phyloP scores from a whole-genome alignment of 164 flowering plant species.

The Liriodendron chinense region DNA sequence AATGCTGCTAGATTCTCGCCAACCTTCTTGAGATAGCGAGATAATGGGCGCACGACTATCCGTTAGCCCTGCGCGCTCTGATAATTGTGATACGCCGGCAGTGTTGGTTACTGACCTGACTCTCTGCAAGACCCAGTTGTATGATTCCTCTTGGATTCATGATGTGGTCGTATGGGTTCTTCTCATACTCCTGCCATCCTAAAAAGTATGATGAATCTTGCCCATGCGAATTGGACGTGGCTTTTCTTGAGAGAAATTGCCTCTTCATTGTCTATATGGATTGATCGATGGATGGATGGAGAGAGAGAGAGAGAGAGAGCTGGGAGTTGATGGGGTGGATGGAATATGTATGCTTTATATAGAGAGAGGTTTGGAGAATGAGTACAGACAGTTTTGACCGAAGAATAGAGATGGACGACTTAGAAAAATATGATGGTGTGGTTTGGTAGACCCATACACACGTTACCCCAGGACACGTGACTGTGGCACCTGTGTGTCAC shows the following conservation, averaged over 20 bases:
- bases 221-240: constrained; percentile 42
- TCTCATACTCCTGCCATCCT: constrained; percentile 61
- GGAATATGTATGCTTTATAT: neutral
- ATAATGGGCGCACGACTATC: too few relatives aligned
- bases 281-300: neutral
- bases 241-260: constrained; percentile 25
- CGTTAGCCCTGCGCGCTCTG: too few relatives aligned
- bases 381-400: neutral
- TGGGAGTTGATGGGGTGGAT: neutral
- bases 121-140: constrained; percentile 58
- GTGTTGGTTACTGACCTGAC: constrained; percentile 20
- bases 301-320: neutral
- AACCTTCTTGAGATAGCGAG: neutral
- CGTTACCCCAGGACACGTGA: neutral
- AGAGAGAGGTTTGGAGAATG: neutral
- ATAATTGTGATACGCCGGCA: neutral
- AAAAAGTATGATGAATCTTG: constrained; percentile 52
- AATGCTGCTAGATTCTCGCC: too few relatives aligned
- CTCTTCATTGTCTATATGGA: constrained; percentile 3
- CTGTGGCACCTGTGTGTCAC: neutral
- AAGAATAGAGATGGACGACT: neutral
- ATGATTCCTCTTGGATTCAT: constrained; percentile 42
- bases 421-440: neutral
- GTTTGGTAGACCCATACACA: neutral
- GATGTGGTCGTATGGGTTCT: constrained; percentile 40